Base-by-base conservation (phyloP, 1,284 basidiomycete species). In the Fomitiporia mediterranea region DNA sequence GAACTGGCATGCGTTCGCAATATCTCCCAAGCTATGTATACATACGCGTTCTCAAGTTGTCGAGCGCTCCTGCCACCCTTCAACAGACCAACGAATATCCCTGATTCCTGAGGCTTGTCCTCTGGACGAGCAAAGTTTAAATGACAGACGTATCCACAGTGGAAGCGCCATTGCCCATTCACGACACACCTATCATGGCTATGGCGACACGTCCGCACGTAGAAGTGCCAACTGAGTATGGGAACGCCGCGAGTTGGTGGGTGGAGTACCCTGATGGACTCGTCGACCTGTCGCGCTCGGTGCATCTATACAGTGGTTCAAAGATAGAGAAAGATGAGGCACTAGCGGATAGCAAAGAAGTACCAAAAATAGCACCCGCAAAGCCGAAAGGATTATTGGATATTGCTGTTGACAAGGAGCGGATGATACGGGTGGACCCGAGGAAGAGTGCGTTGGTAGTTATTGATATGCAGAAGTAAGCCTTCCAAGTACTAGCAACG, bases 381-480 rank as follows among this genome's bases (percentile, higher is more conserved):
- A 62, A 67, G 44, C 50, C 62, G 8, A 68, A 68, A n/a, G 63
- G 63, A 23, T 80, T 84, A 59, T 64, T 77, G 5, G 82, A 87
- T 40, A 72, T 87, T 40, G 66, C 69, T 1, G 81, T 81, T 2
- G 73, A 81, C 56, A 77, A 77, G 4, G 72, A 74, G 19, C 72
- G 81, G 15, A 72, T 67, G 15, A 68, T 86, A 40, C 73, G 83
- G 53, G 68, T 86, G 11, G 72, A 80, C 60, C 74, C 72, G 35
- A 68, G 72, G 38, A 69, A 72, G 44, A 79, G 75, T 28, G 84
- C 83, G 11, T 68, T 82, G 57, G 78, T 86, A 23, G 74, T 86
- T 32, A 76, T 86, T 57, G 85, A 86, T 65, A 86, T 87, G 85
- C 84, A 86, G 66, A 87, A 86, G 84, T 85, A 62, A 60, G 75